Conservation (phyloP, 2,329 filamentous ascomycete species). For the Seiridium cupressi region DNA sequence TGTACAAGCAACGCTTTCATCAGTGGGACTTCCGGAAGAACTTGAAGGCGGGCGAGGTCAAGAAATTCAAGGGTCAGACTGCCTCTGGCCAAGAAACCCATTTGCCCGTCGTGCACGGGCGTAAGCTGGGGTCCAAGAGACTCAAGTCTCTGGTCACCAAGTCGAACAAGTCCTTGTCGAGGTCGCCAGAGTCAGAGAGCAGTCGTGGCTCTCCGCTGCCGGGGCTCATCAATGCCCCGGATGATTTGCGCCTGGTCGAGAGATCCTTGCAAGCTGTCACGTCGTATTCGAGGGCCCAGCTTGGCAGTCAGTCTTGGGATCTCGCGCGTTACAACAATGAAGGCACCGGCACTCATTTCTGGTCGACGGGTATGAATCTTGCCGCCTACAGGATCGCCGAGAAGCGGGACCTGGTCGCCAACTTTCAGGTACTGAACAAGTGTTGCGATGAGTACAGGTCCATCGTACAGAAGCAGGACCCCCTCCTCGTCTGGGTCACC, state of each 20-base stretch:
- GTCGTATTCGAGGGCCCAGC: background rate
- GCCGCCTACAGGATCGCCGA: background rate
- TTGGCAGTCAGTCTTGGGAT: background rate
- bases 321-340: background rate
- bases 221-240: background rate
- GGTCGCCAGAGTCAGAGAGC: background rate
- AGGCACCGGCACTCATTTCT: background rate
- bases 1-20: conserved; percentile 56
- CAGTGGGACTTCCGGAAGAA: conserved; percentile 56
- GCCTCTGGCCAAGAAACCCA: background rate
- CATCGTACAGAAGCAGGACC: background rate
- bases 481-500: background rate
- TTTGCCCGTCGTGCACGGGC: conserved; percentile 1
- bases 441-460: background rate
- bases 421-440: conserved; percentile 2
- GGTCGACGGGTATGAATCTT: background rate
- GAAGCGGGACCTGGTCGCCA: background rate
- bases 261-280: background rate
- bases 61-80: background rate
- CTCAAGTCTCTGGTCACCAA: background rate
- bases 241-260: background rate
- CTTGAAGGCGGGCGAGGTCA: background rate
- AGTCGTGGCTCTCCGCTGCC: background rate
- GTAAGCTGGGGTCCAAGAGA: background rate
- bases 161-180: background rate